Percentiles rank a stretch among this genome's conserved stretches.
These are phyloP conservation scores for Aegilops bicornis DNA, from an alignment of 176 grass and related monocot species.

Conservation along the genomic window DNA sequence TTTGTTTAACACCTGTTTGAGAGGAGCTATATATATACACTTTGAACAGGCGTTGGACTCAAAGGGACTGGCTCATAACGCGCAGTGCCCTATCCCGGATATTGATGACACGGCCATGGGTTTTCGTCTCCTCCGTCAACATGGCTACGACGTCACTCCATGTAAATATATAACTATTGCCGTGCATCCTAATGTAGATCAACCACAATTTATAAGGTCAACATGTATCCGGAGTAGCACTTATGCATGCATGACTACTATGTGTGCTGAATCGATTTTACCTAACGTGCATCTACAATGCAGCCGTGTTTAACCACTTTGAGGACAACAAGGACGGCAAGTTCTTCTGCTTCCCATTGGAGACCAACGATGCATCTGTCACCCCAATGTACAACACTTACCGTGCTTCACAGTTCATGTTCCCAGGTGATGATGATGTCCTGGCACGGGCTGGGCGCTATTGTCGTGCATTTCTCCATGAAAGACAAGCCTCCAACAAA, in stretches of 20 bases:
- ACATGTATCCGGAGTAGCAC: no score
- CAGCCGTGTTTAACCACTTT: conserved; percentile 45
- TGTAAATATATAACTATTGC: not conserved
- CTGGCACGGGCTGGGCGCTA: not conserved
- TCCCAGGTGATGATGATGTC: conserved; percentile 31
- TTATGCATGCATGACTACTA: no score
- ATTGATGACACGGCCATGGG: conserved; percentile 66
- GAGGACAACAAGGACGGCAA: conserved; percentile 30
- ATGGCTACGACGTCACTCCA: conserved; percentile 49
- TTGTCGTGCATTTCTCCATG: conserved; percentile 24
- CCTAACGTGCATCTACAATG: not conserved
- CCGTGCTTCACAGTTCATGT: conserved; percentile 37
- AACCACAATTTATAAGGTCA: no score
- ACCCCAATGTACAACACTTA: conserved; percentile 49
- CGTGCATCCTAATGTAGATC: no score
- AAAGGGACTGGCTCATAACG: conserved; percentile 23
- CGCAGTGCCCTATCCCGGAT: not conserved
- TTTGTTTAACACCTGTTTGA: no score
- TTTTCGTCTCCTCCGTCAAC: conserved; percentile 47
- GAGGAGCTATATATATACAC: not conserved
- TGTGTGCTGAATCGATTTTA: not conserved
- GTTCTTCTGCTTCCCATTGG: conserved; percentile 28
- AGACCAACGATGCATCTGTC: conserved; percentile 27
- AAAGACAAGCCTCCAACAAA: conserved; percentile 26
- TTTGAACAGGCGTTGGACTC: conserved; percentile 20